A percentile compares a stretch with the other conserved stretches of the same genome.
phyloP scores from a whole-genome alignment of 2,329 filamentous ascomycete genomes.

The Epichloe gansuensis region DNA sequence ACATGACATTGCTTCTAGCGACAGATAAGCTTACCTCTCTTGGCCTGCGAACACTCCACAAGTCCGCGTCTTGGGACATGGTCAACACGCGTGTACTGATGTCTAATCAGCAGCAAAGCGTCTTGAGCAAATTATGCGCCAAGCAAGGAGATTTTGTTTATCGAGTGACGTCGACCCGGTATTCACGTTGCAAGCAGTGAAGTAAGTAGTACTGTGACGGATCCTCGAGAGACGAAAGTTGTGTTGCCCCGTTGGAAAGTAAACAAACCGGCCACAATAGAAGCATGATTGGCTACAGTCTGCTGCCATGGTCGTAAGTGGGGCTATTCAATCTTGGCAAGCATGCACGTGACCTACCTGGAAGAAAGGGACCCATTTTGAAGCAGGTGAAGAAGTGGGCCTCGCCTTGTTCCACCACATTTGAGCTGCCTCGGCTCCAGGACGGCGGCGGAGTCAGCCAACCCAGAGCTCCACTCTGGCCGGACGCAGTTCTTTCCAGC shows the following conservation, averaged over 20 bases:
- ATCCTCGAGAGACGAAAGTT: conserved; percentile 6
- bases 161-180: background rate
- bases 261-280: conserved; percentile 23
- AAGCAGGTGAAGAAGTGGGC: background rate
- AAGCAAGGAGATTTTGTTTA: background rate
- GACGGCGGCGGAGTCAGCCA: conserved; percentile 4
- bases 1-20: background rate
- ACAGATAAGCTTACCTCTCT: conserved; percentile 56
- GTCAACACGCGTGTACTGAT: conserved; percentile 8
- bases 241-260: conserved; percentile 31
- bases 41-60: conserved; percentile 85
- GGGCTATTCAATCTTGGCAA: background rate
- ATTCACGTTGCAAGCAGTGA: background rate
- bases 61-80: conserved; percentile 78
- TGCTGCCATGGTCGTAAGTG: background rate
- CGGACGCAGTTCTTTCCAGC: conserved; percentile 10
- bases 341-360: conserved; percentile 13
- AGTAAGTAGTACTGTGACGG: background rate
- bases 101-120: background rate
- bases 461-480: conserved; percentile 6
- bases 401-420: background rate
- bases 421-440: conserved; percentile 20
- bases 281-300: conserved; percentile 15
- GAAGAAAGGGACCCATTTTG: background rate
- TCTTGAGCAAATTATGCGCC: background rate